phyloP scores from a whole-genome alignment of 148 eudicot species.

The Gaultheria prostrata region DNA sequence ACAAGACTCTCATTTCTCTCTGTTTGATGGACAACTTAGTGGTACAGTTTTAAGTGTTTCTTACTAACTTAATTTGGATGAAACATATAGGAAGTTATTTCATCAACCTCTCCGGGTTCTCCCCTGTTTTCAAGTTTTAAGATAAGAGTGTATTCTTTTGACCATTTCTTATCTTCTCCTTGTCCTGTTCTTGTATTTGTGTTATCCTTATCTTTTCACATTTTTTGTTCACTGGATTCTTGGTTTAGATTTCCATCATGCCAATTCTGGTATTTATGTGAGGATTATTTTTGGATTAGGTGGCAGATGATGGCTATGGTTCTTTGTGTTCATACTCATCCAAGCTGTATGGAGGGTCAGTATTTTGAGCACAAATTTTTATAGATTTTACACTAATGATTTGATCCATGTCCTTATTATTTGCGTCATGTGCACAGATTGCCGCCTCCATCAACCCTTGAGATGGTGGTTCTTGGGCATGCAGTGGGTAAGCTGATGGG shows the following conservation, averaged over 20 bases:
- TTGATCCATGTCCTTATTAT: not conserved
- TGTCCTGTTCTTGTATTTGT: not conserved
- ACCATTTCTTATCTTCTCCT: not conserved
- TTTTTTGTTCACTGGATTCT: not conserved
- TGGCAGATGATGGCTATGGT: no score
- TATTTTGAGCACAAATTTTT: slow-evolving; percentile 49
- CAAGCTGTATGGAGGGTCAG: no score
- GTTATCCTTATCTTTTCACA: not conserved
- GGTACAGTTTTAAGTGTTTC: no score
- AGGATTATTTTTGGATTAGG: slow-evolving; percentile 1
- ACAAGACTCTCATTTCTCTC: not conserved
- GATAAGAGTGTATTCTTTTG: not conserved
- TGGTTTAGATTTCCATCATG: not conserved
- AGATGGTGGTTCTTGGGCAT: slow-evolving; percentile 75
- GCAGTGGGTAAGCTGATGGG: slow-evolving; percentile 83
- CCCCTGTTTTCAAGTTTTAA: not conserved
- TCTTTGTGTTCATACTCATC: no score
- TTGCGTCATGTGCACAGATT: slow-evolving; percentile 40
- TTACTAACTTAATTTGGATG: no score
- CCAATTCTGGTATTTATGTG: not conserved
- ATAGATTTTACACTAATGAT: not conserved
- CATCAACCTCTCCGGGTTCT: no score
- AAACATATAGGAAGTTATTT: no score
- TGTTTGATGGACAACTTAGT: not conserved
- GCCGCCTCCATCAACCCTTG: slow-evolving; percentile 59